phyloP scores from a whole-genome alignment of 176 grass and related monocot species.

The Raddia distichophylla region DNA sequence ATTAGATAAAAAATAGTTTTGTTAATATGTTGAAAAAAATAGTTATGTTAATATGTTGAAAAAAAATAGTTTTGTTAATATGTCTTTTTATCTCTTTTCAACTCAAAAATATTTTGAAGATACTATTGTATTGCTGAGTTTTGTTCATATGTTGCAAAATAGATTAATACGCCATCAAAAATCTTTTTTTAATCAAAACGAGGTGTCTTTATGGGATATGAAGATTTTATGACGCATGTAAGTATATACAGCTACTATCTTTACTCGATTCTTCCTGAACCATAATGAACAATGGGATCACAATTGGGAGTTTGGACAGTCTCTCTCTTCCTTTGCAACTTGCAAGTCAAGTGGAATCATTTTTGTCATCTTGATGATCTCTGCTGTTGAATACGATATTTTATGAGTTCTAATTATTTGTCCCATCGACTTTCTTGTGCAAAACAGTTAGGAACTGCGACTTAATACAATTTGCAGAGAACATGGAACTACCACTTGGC shows the following conservation, averaged over 20 bases:
- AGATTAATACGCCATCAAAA: too few relatives aligned
- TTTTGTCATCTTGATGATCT: slow-evolving; percentile 14
- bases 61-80: too few relatives aligned
- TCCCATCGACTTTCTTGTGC: background rate
- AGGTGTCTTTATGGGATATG: background rate
- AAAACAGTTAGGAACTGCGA: background rate
- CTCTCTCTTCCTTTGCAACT: background rate
- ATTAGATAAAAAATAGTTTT: too few relatives aligned
- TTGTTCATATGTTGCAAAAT: too few relatives aligned
- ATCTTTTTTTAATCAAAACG: too few relatives aligned
- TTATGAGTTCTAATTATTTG: slow-evolving; percentile 9
- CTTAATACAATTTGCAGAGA: slow-evolving; percentile 9
- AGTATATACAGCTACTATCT: background rate
- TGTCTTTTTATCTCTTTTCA: too few relatives aligned
- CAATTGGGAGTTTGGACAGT: background rate
- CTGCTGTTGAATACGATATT: background rate
- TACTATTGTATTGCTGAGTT: too few relatives aligned
- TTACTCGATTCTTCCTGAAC: background rate
- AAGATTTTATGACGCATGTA: background rate
- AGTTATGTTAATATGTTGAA: too few relatives aligned
- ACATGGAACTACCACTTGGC: background rate
- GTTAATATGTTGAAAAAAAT: too few relatives aligned
- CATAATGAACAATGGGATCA: background rate
- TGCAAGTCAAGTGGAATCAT: slow-evolving; percentile 42
- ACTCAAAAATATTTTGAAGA: too few relatives aligned